A percentile compares a stretch with the other conserved stretches of the same genome.
These are phyloP conservation scores for Cymodocea nodosa DNA, from an alignment of 116 monocot genomes.

Conservation along the genomic window DNA sequence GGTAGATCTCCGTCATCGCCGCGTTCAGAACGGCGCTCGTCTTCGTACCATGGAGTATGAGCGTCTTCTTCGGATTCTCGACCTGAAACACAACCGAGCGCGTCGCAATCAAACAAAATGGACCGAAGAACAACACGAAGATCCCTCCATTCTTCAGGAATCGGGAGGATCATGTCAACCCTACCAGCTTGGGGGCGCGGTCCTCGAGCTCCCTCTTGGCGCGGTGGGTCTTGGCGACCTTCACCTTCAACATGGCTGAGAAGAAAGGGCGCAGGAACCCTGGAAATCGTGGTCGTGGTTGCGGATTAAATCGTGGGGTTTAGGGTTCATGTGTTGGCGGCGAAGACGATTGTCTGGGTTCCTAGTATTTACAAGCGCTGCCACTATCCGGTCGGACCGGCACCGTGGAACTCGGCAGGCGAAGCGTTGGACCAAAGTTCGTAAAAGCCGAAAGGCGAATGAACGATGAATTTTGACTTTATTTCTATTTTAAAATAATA, in stretches of 20 bases:
- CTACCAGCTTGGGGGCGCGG: slow-evolving; percentile 65
- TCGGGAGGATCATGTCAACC: neutral
- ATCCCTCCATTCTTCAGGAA: slow-evolving; percentile 5
- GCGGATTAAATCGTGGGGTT: no score
- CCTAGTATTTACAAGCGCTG: no score
- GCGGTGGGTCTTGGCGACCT: slow-evolving; percentile 54
- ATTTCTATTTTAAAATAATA: no score
- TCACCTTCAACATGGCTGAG: slow-evolving; percentile 42
- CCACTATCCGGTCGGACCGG: no score
- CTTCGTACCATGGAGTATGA: slow-evolving; percentile 86
- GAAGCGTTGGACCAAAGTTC: no score
- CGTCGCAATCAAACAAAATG: neutral
- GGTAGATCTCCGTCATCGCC: slow-evolving; percentile 62
- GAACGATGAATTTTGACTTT: no score
- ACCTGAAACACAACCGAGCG: slow-evolving; percentile 20
- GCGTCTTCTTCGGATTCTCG: slow-evolving; percentile 77
- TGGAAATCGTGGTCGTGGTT: no score
- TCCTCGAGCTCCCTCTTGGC: slow-evolving; percentile 49
- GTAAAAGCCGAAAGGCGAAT: no score
- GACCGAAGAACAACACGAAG: neutral
- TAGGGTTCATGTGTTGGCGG: no score
- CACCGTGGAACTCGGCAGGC: no score
- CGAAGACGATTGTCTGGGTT: no score
- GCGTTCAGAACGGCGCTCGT: slow-evolving; percentile 52
- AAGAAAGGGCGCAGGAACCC: neutral